These are phyloP conservation scores for Tuber microsphaerosporum DNA, from an alignment of 495 filamentous ascomycete species.

Conservation along the genomic window DNA sequence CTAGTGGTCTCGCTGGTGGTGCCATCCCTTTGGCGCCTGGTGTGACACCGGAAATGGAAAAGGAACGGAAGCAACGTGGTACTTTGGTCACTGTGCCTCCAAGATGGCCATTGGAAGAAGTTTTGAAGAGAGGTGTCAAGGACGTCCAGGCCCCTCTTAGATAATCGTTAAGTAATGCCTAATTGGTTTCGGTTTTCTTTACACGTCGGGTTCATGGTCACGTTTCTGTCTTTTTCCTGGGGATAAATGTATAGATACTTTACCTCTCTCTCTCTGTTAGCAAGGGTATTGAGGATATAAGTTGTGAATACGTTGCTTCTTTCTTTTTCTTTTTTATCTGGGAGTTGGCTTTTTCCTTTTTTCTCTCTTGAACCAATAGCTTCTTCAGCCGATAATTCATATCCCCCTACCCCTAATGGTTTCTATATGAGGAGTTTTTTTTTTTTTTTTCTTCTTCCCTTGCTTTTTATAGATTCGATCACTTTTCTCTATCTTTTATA, in stretches of 20 bases:
- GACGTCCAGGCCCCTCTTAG: slow-evolving; percentile 68
- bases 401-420: slow-evolving; percentile 17
- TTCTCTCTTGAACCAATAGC: slow-evolving; percentile 20
- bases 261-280: neutral
- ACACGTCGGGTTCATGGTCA: neutral
- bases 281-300: slow-evolving; percentile 8
- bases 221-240: slow-evolving; percentile 14
- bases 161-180: slow-evolving; percentile 42
- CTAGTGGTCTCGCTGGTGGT: slow-evolving; percentile 85
- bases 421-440: slow-evolving; percentile 25
- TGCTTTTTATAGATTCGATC: slow-evolving; percentile 16
- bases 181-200: slow-evolving; percentile 6
- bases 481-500: neutral
- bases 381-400: slow-evolving; percentile 25
- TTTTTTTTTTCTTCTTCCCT: slow-evolving; percentile 7
- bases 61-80: slow-evolving; percentile 58
- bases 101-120: slow-evolving; percentile 72
- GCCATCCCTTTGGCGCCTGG: slow-evolving; percentile 64
- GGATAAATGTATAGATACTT: slow-evolving; percentile 25
- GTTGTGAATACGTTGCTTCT: slow-evolving; percentile 14
- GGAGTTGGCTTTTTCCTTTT: slow-evolving; percentile 22
- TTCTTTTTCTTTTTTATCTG: slow-evolving; percentile 1
- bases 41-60: slow-evolving; percentile 61
- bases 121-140: slow-evolving; percentile 67
- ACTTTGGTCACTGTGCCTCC: slow-evolving; percentile 57